These are phyloP conservation scores for Debaryomyces sp. DNA, from an alignment of 1,139 yeast genomes.

Conservation along the genomic window DNA sequence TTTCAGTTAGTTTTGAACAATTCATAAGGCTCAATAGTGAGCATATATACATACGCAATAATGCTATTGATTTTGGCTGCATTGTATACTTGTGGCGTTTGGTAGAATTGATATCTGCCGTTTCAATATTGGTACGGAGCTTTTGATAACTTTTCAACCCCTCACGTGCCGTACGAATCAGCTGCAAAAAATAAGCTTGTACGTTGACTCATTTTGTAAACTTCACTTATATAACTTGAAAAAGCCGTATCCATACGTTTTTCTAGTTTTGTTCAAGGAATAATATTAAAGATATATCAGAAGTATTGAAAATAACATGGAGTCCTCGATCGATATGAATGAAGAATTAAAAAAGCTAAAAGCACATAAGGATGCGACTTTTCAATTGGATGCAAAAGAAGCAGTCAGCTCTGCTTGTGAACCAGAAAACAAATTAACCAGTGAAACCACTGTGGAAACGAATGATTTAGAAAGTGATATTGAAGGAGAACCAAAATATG, in stretches of 20 bases:
- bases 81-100: constrained; percentile 16
- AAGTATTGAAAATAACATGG: not conserved
- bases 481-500: not conserved
- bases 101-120: not conserved
- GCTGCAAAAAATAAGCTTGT: constrained; percentile 2
- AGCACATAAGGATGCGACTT: not conserved
- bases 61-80: constrained; percentile 49
- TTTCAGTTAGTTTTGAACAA: constrained; percentile 19
- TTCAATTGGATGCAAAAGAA: not conserved
- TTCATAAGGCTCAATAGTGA: not conserved
- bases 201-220: constrained; percentile 7
- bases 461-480: constrained; percentile 10
- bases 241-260: not conserved
- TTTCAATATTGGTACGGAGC: not conserved
- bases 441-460: constrained; percentile 11
- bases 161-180: not conserved
- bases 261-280: not conserved
- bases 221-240: not conserved
- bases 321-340: not conserved
- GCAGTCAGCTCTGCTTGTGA: not conserved
- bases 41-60: constrained; percentile 37
- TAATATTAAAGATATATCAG: not conserved
- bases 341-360: not conserved
- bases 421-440: not conserved
- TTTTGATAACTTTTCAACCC: not conserved